These are phyloP conservation scores for Viola odorata DNA, from an alignment of 345 rosid species.

Conservation along the genomic window DNA sequence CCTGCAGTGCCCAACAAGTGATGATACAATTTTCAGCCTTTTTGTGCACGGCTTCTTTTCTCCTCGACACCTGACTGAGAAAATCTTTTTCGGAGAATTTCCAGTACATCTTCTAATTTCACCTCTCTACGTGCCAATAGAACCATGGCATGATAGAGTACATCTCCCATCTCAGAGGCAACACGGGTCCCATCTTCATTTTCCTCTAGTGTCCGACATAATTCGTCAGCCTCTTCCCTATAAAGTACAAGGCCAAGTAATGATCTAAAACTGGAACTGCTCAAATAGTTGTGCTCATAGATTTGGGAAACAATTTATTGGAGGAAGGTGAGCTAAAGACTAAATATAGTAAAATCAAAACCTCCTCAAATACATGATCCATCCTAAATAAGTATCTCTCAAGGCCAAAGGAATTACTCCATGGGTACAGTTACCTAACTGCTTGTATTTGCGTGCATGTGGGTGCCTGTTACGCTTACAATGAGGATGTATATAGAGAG, in stretches of 20 bases:
- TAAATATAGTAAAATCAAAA: too few species aligned
- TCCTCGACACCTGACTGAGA: slow-evolving; percentile 70
- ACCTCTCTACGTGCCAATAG: slow-evolving; percentile 47
- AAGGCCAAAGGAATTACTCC: too few species aligned
- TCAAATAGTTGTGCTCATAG: background rate
- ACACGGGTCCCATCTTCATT: slow-evolving; percentile 51
- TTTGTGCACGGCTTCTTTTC: slow-evolving; percentile 39
- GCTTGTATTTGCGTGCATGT: too few species aligned
- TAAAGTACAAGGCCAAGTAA: background rate
- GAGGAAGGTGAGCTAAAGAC: too few species aligned
- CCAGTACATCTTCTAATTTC: slow-evolving; percentile 52
- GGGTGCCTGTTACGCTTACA: too few species aligned
- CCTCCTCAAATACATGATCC: too few species aligned
- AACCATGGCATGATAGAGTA: slow-evolving; percentile 73
- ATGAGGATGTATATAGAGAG: too few species aligned
- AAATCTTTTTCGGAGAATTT: slow-evolving; percentile 56
- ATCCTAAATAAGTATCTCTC: too few species aligned
- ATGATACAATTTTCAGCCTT: too few species aligned
- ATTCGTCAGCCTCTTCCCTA: slow-evolving; percentile 86
- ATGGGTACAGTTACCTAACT: too few species aligned
- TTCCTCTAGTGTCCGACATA: slow-evolving; percentile 71
- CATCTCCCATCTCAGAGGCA: slow-evolving; percentile 82
- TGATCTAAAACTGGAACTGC: background rate
- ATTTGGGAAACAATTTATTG: too few species aligned
- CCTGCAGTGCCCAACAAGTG: too few species aligned